Percentiles rank a stretch among this genome's conserved stretches.
phyloP scores from a whole-genome alignment of 345 rosid genomes.

The Camelina neglecta region DNA sequence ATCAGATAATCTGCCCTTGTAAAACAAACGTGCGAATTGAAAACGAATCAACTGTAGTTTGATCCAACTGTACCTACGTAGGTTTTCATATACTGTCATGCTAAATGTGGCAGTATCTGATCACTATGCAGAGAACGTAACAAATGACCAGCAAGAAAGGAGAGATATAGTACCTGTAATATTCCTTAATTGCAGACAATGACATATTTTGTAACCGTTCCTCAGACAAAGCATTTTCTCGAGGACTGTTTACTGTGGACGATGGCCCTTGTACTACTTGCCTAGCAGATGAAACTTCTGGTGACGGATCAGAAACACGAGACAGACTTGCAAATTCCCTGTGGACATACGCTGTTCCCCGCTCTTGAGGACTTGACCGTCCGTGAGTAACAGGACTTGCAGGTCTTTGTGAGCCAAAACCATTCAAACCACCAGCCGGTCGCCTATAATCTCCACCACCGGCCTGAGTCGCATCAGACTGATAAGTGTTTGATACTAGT shows the following conservation, averaged over 20 bases:
- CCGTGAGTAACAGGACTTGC: conserved; percentile 55
- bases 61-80: conserved; percentile 16
- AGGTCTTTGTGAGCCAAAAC: conserved; percentile 60
- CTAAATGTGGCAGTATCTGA: conserved; percentile 2
- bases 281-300: conserved; percentile 53
- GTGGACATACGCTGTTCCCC: conserved; percentile 50
- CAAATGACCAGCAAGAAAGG: conserved; percentile 23
- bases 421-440: conserved; percentile 62
- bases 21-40: not conserved
- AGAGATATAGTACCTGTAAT: conserved; percentile 68
- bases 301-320: conserved; percentile 57
- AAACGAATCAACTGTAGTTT: not conserved
- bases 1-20: not conserved
- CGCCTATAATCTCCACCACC: conserved; percentile 64
- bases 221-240: conserved; percentile 62
- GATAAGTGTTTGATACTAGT: conserved; percentile 43
- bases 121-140: conserved; percentile 21
- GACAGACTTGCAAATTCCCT: conserved; percentile 58
- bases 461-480: conserved; percentile 55
- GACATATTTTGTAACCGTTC: conserved; percentile 66
- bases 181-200: conserved; percentile 83
- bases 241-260: conserved; percentile 49
- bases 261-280: conserved; percentile 52
- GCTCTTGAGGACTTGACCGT: conserved; percentile 55
- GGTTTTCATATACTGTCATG: not conserved